Conservation (phyloP, 2,329 filamentous ascomycete genomes). For the Chaetomiaceae sp. region DNA sequence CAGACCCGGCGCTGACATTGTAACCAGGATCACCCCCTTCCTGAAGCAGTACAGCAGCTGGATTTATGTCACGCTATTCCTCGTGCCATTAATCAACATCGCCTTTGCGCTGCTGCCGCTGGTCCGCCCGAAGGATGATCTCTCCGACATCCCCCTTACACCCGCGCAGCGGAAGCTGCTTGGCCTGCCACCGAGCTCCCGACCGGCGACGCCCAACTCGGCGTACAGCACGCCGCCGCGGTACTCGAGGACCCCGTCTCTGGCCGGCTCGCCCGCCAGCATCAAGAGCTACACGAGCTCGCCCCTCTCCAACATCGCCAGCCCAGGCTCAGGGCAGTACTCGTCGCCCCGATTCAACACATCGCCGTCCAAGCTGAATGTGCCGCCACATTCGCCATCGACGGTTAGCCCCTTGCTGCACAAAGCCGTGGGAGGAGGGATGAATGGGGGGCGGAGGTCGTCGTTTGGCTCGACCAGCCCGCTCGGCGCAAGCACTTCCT, state of each 20-base stretch:
- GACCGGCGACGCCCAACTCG: slow-evolving; percentile 61
- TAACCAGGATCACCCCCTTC: slow-evolving; percentile 31
- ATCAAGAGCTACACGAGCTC: slow-evolving; percentile 54
- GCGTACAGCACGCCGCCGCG: slow-evolving; percentile 81
- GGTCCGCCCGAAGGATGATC: slow-evolving; percentile 65
- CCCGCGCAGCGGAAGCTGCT: slow-evolving; percentile 81
- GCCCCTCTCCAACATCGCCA: slow-evolving; percentile 52
- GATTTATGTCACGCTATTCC: slow-evolving; percentile 45
- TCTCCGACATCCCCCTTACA: slow-evolving; percentile 86
- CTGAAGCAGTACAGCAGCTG: slow-evolving; percentile 38
- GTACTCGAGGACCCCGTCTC: slow-evolving; percentile 70
- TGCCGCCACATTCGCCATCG: slow-evolving; percentile 38
- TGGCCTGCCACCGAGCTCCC: slow-evolving; percentile 65
- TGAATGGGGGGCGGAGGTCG: slow-evolving; percentile 34
- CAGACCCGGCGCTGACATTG: slow-evolving; percentile 8
- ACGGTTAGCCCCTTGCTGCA: slow-evolving; percentile 56
- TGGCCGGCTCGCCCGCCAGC: slow-evolving; percentile 58
- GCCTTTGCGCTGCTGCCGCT: slow-evolving; percentile 66
- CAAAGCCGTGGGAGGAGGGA: slow-evolving; percentile 48
- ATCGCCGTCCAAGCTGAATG: slow-evolving; percentile 15
- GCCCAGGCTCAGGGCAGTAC: slow-evolving; percentile 33
- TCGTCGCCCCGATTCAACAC: slow-evolving; percentile 25
- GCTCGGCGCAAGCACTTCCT: slow-evolving; percentile 45
- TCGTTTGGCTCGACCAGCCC: slow-evolving; percentile 58
- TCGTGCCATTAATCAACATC: slow-evolving; percentile 66